Conservation (phyloP, 495 filamentous ascomycete genomes). For the Talaromyces thailandensis region DNA sequence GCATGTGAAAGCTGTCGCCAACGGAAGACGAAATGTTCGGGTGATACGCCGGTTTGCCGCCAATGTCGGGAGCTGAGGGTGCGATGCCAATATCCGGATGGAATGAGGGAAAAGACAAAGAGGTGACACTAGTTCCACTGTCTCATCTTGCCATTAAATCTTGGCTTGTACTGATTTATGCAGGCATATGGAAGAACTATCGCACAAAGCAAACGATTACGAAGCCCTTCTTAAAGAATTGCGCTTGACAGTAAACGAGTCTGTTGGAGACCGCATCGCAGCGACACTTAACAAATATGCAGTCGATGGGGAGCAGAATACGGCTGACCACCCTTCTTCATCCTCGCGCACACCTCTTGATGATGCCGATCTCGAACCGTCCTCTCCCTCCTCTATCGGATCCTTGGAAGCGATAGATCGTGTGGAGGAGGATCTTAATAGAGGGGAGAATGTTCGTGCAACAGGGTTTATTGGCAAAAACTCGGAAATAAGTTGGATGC, state of each 20-base stretch:
- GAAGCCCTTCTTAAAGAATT: slow-evolving; percentile 35
- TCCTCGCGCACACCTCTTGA: slow-evolving; percentile 26
- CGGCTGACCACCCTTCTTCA: slow-evolving; percentile 23
- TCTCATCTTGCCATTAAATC: not conserved
- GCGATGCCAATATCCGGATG: slow-evolving; percentile 44
- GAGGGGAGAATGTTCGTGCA: slow-evolving; percentile 34
- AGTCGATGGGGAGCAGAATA: slow-evolving; percentile 15
- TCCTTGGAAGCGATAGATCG: slow-evolving; percentile 53
- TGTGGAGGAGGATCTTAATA: slow-evolving; percentile 53
- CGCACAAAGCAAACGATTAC: slow-evolving; percentile 40
- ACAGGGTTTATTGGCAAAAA: slow-evolving; percentile 60
- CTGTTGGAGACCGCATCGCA: slow-evolving; percentile 3
- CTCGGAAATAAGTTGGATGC: slow-evolving; percentile 57
- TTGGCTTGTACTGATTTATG: not conserved
- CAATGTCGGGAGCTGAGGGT: slow-evolving; percentile 47
- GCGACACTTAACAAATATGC: slow-evolving; percentile 14
- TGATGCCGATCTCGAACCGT: slow-evolving; percentile 19
- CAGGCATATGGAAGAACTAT: slow-evolving; percentile 33
- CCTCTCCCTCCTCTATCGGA: slow-evolving; percentile 44
- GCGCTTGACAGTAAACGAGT: slow-evolving; percentile 3
- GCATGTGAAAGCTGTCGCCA: slow-evolving; percentile 69
- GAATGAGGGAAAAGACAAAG: slow-evolving; percentile 49
- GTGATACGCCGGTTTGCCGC: slow-evolving; percentile 46
- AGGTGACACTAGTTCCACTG: slow-evolving; percentile 24
- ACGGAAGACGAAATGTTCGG: slow-evolving; percentile 57